Base-by-base conservation (phyloP, 257 asterid species). In the Przewalskia tangutica region DNA sequence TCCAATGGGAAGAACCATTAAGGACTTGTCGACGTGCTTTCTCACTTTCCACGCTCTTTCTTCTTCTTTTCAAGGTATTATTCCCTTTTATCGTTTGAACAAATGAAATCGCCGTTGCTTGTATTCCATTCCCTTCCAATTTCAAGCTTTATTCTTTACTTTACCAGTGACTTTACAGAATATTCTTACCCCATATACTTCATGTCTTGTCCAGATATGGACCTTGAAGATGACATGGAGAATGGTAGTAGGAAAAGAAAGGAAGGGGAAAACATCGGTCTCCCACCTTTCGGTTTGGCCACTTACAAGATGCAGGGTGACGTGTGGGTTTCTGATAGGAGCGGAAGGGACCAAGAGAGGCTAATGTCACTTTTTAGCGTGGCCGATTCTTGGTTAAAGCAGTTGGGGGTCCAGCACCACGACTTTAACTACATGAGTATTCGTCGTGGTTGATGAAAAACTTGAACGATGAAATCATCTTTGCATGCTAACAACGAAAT, bases 321-420 rank as follows among this genome's bases (percentile, higher is more conserved):
- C 5, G 88, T 88, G 81, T 89, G 92, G 92, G 71, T 87, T 16
- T 87, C 90, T 7, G 88, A 87, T 83, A 81, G 65, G 79, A 71
- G 82, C 66, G 89, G 86, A 27, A 82, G 78, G 83, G 91, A 88
- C 86, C 89, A 88, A 81, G 90, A 92, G 86, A 89, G 88, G 84
- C 85, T 92, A 38, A 83, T 83, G 64, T 90, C 97, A 2, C 93
- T 95, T 12, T 84, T 85, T 85, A 95, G 98, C 71, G 97, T 87
- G 81, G 97, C 98, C 0, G 98, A 95, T 77, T 95, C 98, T 0
- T 93, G 98, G 98, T 93, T 95, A 83, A 95, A 93, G 97, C 98
- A 95, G 78, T 77, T 95, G 60, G 86, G 92, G 80, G 95, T 93
- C 90, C 97, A 93, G 76, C 98, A 95, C 86, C 98, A 90, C 36